Conservation (phyloP, 805 yeast genomes). For the Hanseniaspora hatyaiensis region DNA sequence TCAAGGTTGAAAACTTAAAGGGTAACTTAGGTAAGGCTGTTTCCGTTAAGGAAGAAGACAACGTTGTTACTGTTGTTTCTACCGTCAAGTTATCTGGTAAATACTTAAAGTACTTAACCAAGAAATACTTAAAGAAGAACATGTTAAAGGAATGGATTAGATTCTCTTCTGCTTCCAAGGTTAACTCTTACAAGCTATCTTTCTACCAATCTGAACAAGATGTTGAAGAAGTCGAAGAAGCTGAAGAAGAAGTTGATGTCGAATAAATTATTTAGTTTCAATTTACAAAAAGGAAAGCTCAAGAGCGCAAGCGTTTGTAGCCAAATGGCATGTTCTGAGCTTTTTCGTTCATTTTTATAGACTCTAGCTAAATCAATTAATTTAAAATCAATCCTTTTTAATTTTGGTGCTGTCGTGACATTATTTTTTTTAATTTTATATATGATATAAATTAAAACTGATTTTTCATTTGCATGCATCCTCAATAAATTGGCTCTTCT, state of each 20-base stretch:
- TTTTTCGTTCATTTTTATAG: too few relatives aligned
- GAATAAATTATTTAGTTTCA: conserved; percentile 17
- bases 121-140: conserved; percentile 99
- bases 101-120: conserved; percentile 98
- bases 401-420: too few relatives aligned
- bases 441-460: too few relatives aligned
- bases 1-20: conserved; percentile 92
- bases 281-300: too few relatives aligned
- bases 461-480: too few relatives aligned
- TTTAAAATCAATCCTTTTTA: too few relatives aligned
- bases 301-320: too few relatives aligned
- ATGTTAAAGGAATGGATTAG: conserved; percentile 99
- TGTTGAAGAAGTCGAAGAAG: conserved; percentile 77
- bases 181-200: conserved; percentile 92
- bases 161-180: conserved; percentile 79
- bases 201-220: conserved; percentile 98
- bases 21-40: conserved; percentile 96
- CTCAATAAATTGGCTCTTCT: too few relatives aligned
- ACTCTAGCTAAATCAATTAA: too few relatives aligned
- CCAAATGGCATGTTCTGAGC: too few relatives aligned
- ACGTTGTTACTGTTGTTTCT: conserved; percentile 77
- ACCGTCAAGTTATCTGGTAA: conserved; percentile 97
- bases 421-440: too few relatives aligned
- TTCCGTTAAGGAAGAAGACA: conserved; percentile 79
- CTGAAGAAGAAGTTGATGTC: conserved; percentile 20